Evolutionary conservation across 352 stramenopile genomes (phyloP), one percentile per base, ranked within the genome.

Genomic region (Globisporangium solare): DNA sequence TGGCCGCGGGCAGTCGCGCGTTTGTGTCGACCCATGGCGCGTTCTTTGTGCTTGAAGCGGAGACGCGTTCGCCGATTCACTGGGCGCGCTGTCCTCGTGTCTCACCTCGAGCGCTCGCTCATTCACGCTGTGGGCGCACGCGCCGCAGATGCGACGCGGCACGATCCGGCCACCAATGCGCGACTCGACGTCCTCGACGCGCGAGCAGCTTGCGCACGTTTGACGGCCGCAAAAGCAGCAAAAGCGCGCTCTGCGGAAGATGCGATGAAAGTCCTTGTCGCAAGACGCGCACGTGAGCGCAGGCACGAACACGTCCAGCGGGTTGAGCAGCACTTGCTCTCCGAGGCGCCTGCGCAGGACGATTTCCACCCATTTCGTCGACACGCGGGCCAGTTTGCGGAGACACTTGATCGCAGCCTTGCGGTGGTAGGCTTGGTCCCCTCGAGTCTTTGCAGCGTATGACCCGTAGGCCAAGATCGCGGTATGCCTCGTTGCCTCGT

Each of bases 351-450:
- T 32, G 3, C 57, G 57, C 32, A 48, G n/a, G 14, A 47, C 49
- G 43, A 63, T 63, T 20, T 50, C n/a, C 2, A 52, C 49, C 57
- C 57, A 63, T 49, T 63, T 63, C 48, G 57, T 63, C 20, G 57
- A 63, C 20, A 58, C 17, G 20, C 57, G 57, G 1, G 50, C 57
- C 15, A 63, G 21, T 42, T 63, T 63, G 57, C 50, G 57, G 42
- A 53, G 40, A 18, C 50, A 41, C 21, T 63, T 48, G 50, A 40
- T 63, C 50, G 42, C 57, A 15, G 57, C 39, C 32, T 63, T 40
- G 21, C 57, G 57, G 20, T 56, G 39, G 20, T 56, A 27, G 12
- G 47, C 27, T 20, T 47, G 56, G 20, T 56, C 48, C 12, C 39
- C 49, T 1, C 22, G 39, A 43, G 13, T n/a, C 39, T 43, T 17